Conservation (phyloP, 202 grass and related monocot species). For the Elaeis oleifera region DNA sequence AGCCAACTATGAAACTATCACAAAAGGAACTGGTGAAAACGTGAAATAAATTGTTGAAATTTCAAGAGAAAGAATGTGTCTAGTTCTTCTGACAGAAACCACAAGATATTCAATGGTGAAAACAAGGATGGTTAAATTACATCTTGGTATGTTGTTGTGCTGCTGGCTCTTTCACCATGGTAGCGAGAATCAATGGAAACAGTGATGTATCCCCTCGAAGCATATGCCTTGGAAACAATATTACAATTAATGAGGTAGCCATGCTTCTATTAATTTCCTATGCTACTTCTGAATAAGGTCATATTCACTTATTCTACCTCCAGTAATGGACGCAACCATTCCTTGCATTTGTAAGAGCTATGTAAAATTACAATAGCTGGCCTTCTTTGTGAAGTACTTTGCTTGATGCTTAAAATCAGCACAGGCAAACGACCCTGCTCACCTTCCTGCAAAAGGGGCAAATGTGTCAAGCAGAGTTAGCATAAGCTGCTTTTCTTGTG, state of each 20-base stretch:
- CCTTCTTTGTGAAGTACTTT: constrained; percentile 39
- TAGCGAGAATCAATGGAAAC: constrained; percentile 85
- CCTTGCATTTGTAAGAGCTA: constrained; percentile 94
- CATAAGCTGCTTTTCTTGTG: too few species aligned
- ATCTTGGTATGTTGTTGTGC: constrained; percentile 59
- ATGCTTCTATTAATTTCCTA: neutral
- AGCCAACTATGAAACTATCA: neutral
- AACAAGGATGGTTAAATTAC: constrained; percentile 25
- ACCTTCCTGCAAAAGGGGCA: constrained; percentile 31
- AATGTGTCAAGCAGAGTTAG: neutral
- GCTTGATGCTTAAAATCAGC: constrained; percentile 55
- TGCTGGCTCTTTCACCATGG: constrained; percentile 78
- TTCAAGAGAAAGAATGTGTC: neutral
- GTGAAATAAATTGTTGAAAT: constrained; percentile 1
- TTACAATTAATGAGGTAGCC: too few species aligned
- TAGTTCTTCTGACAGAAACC: neutral
- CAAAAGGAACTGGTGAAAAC: neutral
- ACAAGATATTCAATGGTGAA: neutral
- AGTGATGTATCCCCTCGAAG: constrained; percentile 69
- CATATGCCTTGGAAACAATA: constrained; percentile 63
- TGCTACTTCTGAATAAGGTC: too few species aligned
- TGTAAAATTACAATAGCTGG: constrained; percentile 75
- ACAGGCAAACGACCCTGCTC: constrained; percentile 74
- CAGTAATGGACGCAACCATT: constrained; percentile 57
- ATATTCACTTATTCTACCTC: neutral